Evolutionary conservation across 2,329 filamentous ascomycete species (phyloP).

Genomic region (Fusarium chuoi): DNA sequence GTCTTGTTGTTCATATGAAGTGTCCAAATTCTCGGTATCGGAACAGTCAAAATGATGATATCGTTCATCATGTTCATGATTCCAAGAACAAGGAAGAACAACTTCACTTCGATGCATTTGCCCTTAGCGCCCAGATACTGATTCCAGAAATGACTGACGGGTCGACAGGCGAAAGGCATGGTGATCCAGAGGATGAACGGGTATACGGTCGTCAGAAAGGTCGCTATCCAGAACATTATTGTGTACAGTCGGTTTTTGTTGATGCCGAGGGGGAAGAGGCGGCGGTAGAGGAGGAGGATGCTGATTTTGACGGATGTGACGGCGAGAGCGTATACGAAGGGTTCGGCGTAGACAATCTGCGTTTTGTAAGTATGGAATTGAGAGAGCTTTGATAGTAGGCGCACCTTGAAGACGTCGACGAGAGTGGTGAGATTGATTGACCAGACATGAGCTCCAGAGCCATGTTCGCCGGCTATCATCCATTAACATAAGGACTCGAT

Average conservation of each 20-base stretch:
- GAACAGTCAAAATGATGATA: slow-evolving; percentile 7
- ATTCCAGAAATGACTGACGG: slow-evolving; percentile 18
- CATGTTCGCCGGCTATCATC: not conserved
- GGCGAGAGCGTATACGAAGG: slow-evolving; percentile 16
- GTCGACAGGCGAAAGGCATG: slow-evolving; percentile 4
- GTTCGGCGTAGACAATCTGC: slow-evolving; percentile 7
- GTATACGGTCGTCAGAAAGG: not conserved
- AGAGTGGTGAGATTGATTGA: slow-evolving; percentile 7
- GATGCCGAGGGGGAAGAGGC: slow-evolving; percentile 16
- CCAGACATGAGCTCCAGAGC: slow-evolving; percentile 13
- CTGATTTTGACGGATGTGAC: slow-evolving; percentile 20
- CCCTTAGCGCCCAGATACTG: slow-evolving; percentile 2
- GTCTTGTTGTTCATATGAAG: slow-evolving; percentile 21
- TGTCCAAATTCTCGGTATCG: slow-evolving; percentile 12
- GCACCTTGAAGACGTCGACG: slow-evolving; percentile 2
- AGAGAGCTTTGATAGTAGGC: accelerated
- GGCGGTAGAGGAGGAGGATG: slow-evolving; percentile 15
- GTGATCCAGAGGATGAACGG: slow-evolving; percentile 19
- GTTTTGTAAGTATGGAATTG: too few relatives aligned
- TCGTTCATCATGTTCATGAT: slow-evolving; percentile 25
- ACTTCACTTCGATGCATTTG: not conserved
- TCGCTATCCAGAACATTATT: slow-evolving; percentile 8
- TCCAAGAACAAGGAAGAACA: slow-evolving; percentile 16
- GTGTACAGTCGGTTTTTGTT: slow-evolving; percentile 10
- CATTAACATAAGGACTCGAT: accelerated